phyloP scores from a whole-genome alignment of 129 eudicot genomes.

The Tanacetum coccineum region DNA sequence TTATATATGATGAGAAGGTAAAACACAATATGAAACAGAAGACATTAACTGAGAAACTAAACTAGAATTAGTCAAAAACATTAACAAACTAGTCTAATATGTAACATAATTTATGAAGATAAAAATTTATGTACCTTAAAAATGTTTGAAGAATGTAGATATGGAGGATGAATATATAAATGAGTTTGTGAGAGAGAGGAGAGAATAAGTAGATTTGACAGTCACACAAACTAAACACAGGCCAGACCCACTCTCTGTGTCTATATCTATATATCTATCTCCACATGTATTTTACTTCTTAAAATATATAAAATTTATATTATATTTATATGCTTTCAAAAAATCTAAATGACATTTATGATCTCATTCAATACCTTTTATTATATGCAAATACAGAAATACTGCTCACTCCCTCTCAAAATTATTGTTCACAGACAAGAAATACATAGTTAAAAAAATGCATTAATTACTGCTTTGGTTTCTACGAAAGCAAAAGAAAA shows the following conservation, averaged over 20 bases:
- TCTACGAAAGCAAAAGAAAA: too few relatives aligned
- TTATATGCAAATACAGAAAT: too few relatives aligned
- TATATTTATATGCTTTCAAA: too few relatives aligned
- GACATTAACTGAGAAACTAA: constrained; percentile 16
- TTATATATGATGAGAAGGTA: neutral
- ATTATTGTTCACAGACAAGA: too few relatives aligned
- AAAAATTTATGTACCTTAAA: constrained; percentile 37
- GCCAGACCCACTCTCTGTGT: constrained; percentile 38
- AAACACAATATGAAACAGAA: neutral
- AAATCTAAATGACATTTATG: too few relatives aligned
- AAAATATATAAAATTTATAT: too few relatives aligned
- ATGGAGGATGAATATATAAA: constrained; percentile 32
- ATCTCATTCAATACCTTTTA: too few relatives aligned
- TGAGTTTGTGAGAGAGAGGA: constrained; percentile 25
- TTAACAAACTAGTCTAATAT: neutral
- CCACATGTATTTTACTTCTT: constrained; percentile 19
- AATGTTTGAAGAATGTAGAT: constrained; percentile 38
- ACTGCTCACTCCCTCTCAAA: too few relatives aligned
- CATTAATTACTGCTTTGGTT: too few relatives aligned
- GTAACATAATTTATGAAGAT: constrained; percentile 15
- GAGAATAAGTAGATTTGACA: constrained; percentile 75
- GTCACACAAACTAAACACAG: constrained; percentile 28
- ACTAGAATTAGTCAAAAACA: neutral
- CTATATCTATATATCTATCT: constrained; percentile 20
- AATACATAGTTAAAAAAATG: too few relatives aligned